phyloP scores from a whole-genome alignment of 2,329 filamentous ascomycete species.

The Volutella citrinella region DNA sequence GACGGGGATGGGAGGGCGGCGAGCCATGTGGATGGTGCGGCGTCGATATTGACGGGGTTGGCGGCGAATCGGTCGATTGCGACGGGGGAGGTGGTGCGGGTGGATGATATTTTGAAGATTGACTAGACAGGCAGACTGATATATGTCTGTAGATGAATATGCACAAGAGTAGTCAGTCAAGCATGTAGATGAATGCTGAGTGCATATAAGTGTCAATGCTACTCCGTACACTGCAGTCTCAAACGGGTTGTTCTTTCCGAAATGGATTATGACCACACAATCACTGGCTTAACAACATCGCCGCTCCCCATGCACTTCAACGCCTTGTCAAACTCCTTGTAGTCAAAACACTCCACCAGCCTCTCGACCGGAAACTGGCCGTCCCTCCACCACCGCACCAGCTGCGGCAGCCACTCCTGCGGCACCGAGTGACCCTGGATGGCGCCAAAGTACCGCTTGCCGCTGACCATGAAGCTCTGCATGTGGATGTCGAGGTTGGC shows the following conservation, averaged over 20 bases:
- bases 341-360: slow-evolving; percentile 30
- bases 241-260: too few species aligned
- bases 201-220: too few species aligned
- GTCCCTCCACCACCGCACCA: slow-evolving; percentile 31
- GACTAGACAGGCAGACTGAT: too few species aligned
- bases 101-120: slow-evolving; percentile 47
- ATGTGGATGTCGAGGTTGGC: slow-evolving; percentile 40
- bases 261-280: slow-evolving; percentile 23
- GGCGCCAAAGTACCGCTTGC: slow-evolving; percentile 46
- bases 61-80: slow-evolving; percentile 57
- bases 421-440: slow-evolving; percentile 32
- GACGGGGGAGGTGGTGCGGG: slow-evolving; percentile 53
- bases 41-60: slow-evolving; percentile 58
- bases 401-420: slow-evolving; percentile 35
- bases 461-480: slow-evolving; percentile 43
- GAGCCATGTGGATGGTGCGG: slow-evolving; percentile 56
- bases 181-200: too few species aligned
- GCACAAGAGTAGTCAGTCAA: too few species aligned
- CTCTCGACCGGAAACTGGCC: slow-evolving; percentile 32
- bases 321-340: slow-evolving; percentile 26
- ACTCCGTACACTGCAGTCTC: too few species aligned
- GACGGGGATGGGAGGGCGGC: slow-evolving; percentile 54
- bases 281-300: slow-evolving; percentile 31
- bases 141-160: background rate
- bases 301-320: slow-evolving; percentile 29